A percentile compares a stretch with the other conserved stretches of the same genome.
phyloP scores from a whole-genome alignment of 176 grass and related monocot genomes.

The Microstegium vimineum region DNA sequence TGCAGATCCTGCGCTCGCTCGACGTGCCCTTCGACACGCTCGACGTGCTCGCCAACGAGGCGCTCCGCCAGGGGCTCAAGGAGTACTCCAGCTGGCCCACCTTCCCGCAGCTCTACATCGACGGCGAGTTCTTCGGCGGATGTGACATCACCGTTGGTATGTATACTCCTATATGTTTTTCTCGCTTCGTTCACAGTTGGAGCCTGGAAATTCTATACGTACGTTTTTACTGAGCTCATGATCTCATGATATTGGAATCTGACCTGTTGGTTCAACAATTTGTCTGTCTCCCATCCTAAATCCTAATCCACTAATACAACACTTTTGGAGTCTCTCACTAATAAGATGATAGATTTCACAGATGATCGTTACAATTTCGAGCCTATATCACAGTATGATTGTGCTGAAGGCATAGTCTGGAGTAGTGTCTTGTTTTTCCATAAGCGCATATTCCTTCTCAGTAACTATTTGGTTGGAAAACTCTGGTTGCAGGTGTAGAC shows the following conservation, averaged over 20 bases:
- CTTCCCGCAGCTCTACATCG: conserved; percentile 95
- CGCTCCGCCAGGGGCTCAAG: conserved; percentile 80
- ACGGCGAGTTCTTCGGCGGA: conserved; percentile 92
- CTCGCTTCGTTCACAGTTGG: neutral
- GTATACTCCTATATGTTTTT: neutral
- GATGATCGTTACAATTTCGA: neutral
- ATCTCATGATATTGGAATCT: neutral
- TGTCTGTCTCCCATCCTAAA: neutral
- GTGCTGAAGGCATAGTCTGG: neutral
- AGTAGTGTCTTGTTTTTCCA: neutral
- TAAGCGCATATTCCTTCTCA: neutral
- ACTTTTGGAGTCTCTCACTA: neutral
- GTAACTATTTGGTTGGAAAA: neutral
- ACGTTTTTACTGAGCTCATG: neutral
- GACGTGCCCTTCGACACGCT: conserved; percentile 89
- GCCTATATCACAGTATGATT: neutral
- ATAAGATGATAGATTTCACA: neutral
- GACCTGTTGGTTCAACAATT: neutral
- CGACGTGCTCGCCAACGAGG: conserved; percentile 85
- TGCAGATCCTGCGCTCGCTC: conserved; percentile 83
- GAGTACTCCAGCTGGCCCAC: conserved; percentile 98
- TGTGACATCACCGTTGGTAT: conserved; percentile 85
- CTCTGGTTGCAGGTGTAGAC: neutral
- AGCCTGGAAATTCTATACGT: neutral
- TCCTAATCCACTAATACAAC: neutral